Evolutionary conservation across 768 basidiomycete genomes (phyloP).

Genomic region (Leucocoprinus birnbaumii): DNA sequence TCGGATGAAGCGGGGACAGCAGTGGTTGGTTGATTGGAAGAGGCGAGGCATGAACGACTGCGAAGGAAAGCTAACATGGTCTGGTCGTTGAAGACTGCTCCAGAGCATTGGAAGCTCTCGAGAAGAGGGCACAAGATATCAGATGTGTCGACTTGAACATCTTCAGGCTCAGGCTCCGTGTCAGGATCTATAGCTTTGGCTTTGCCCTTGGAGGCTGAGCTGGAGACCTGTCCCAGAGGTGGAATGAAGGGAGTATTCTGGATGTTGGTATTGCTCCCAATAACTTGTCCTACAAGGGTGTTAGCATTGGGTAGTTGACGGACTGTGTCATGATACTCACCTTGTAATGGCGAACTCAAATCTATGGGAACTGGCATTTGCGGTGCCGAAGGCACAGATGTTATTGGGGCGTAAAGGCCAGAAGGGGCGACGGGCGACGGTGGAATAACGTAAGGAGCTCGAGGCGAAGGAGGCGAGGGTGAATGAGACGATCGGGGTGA

Average conservation of each 20-base stretch:
- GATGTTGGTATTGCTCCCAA: too few species aligned
- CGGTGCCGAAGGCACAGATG: too few species aligned
- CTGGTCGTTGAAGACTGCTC: constrained; percentile 2
- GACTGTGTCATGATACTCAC: too few species aligned
- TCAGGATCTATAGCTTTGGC: neutral
- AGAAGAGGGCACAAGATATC: constrained; percentile 7
- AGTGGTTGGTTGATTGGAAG: neutral
- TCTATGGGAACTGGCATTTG: too few species aligned
- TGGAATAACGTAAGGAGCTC: neutral
- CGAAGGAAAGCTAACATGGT: constrained; percentile 9
- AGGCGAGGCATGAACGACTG: constrained; percentile 7
- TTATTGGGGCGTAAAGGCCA: too few species aligned
- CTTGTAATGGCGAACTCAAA: too few species aligned
- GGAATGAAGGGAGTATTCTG: too few species aligned
- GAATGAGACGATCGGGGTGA: neutral
- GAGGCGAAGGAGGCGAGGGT: neutral
- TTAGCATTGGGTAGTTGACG: too few species aligned
- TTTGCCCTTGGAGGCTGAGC: neutral
- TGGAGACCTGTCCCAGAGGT: neutral
- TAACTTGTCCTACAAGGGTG: too few species aligned
- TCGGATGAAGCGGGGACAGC: neutral
- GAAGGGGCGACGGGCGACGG: too few species aligned
- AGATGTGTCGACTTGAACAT: neutral
- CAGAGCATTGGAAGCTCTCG: constrained; percentile 10
- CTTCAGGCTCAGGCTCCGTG: neutral